phyloP scores from a whole-genome alignment of 441 rosid species.

The Theobroma grandiflorum region DNA sequence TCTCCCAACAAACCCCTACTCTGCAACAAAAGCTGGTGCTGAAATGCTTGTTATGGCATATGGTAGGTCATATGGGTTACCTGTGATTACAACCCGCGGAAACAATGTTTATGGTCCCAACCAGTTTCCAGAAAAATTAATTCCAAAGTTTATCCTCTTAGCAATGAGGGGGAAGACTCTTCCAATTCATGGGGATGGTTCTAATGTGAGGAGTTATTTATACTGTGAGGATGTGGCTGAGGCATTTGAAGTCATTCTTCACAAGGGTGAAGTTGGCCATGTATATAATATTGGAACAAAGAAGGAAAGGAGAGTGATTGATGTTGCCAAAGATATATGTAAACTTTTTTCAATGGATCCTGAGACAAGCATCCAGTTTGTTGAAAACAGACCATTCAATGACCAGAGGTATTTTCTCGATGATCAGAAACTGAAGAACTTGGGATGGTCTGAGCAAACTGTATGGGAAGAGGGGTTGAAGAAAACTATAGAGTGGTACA shows the following conservation, averaged over 20 bases:
- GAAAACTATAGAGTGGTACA: slow-evolving; percentile 92
- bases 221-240: slow-evolving; percentile 98
- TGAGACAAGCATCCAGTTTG: slow-evolving; percentile 72
- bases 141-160: slow-evolving; percentile 67
- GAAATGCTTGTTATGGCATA: slow-evolving; percentile 84
- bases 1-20: slow-evolving; percentile 74
- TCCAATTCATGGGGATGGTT: slow-evolving; percentile 93
- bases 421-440: slow-evolving; percentile 79
- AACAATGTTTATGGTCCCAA: slow-evolving; percentile 77
- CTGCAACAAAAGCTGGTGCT: slow-evolving; percentile 76
- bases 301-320: slow-evolving; percentile 90
- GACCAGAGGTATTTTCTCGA: slow-evolving; percentile 95
- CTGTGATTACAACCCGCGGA: slow-evolving; percentile 73
- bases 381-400: slow-evolving; percentile 89
- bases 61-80: slow-evolving; percentile 70
- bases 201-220: slow-evolving; percentile 86
- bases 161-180: slow-evolving; percentile 73
- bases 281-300: slow-evolving; percentile 91
- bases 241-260: slow-evolving; percentile 91
- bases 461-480: slow-evolving; percentile 87
- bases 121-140: slow-evolving; percentile 74
- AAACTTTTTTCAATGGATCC: slow-evolving; percentile 76
- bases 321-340: slow-evolving; percentile 84
- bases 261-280: slow-evolving; percentile 93
- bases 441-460: slow-evolving; percentile 91